phyloP scores from a whole-genome alignment of 441 rosid species.

The Adansonia madagascariensis region DNA sequence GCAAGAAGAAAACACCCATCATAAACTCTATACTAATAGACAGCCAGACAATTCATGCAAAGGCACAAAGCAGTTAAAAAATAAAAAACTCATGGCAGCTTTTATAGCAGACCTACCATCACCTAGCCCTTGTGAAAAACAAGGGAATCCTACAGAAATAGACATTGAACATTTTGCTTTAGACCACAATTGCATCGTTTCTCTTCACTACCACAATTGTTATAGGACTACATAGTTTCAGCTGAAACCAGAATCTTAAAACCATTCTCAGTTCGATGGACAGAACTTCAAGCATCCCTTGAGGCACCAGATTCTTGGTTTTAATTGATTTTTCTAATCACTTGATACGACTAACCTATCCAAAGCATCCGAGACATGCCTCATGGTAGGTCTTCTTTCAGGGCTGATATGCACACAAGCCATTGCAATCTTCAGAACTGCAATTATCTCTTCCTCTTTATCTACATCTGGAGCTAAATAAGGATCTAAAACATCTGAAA shows the following conservation, averaged over 20 bases:
- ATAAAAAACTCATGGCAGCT: constrained; percentile 25
- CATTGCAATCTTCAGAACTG: constrained; percentile 78
- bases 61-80: constrained; percentile 2
- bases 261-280: neutral
- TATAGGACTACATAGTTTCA: neutral
- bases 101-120: constrained; percentile 21
- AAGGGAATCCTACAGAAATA: constrained; percentile 28
- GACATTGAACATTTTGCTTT: constrained; percentile 8
- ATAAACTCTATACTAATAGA: constrained; percentile 24
- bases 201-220: constrained; percentile 3
- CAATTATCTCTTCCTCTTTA: constrained; percentile 83
- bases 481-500: constrained; percentile 84
- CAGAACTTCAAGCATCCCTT: neutral
- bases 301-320: constrained; percentile 9
- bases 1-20: constrained; percentile 29
- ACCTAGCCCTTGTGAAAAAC: constrained; percentile 12
- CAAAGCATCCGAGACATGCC: constrained; percentile 68
- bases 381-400: constrained; percentile 88
- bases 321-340: constrained; percentile 38
- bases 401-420: constrained; percentile 80
- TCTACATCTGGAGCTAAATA: constrained; percentile 68
- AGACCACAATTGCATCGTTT: neutral
- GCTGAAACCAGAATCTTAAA: neutral
- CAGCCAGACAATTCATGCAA: constrained; percentile 19
- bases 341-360: constrained; percentile 49